phyloP scores from a whole-genome alignment of 2,329 filamentous ascomycete genomes.

The Fusarium aywerte region DNA sequence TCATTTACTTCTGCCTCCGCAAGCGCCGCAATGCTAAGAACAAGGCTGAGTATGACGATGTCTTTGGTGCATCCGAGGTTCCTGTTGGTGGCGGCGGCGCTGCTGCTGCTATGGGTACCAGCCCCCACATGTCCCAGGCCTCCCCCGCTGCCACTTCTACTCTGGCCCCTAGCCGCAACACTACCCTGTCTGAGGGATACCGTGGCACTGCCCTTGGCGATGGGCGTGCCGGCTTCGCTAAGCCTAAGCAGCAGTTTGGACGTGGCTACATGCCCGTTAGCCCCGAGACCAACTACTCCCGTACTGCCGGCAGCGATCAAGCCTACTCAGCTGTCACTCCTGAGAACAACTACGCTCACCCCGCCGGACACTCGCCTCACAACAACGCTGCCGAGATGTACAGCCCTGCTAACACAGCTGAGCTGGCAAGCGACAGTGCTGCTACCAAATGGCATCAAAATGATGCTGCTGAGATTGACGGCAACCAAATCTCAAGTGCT shows the following conservation, averaged over 20 bases:
- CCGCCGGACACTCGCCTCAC: constrained; percentile 32
- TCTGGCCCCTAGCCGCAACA: constrained; percentile 43
- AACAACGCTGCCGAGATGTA: constrained; percentile 42
- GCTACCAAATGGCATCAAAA: constrained; percentile 51
- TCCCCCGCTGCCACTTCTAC: constrained; percentile 42
- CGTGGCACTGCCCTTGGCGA: constrained; percentile 55
- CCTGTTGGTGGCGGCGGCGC: constrained; percentile 50
- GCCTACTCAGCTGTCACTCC: constrained; percentile 34
- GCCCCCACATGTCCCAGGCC: constrained; percentile 49
- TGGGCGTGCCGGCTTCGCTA: constrained; percentile 54
- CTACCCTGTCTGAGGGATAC: constrained; percentile 51
- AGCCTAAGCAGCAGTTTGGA: constrained; percentile 50
- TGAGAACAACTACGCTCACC: constrained; percentile 42
- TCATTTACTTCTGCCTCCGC: constrained; percentile 48
- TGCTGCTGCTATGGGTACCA: constrained; percentile 28
- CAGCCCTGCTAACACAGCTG: constrained; percentile 44
- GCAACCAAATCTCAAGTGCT: constrained; percentile 47
- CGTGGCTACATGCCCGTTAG: constrained; percentile 47
- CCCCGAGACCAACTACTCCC: constrained; percentile 39
- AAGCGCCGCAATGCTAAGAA: constrained; percentile 48
- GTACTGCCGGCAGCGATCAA: constrained; percentile 31
- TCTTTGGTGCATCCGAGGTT: constrained; percentile 57
- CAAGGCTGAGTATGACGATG: constrained; percentile 53
- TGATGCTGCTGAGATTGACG: constrained; percentile 54
- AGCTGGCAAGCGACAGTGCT: constrained; percentile 50